These are phyloP conservation scores for Phtheirospermum japonicum DNA, from an alignment of 257 asterid species.

Conservation along the genomic window DNA sequence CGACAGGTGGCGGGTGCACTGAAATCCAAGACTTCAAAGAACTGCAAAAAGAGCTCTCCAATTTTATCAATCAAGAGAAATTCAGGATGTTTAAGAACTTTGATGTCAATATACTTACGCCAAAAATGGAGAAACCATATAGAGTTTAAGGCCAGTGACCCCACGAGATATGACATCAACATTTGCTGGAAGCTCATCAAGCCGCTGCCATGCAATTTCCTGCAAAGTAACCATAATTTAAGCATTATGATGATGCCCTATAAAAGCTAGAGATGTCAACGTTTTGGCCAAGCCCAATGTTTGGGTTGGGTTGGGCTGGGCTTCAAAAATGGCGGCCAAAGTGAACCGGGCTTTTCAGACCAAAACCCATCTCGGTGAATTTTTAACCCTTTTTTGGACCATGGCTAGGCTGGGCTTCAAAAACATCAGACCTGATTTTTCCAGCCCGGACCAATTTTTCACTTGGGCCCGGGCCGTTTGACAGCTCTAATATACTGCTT, in stretches of 20 bases:
- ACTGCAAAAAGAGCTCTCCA: slow-evolving; percentile 33
- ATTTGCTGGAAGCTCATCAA: slow-evolving; percentile 73
- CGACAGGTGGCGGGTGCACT: slow-evolving; percentile 53
- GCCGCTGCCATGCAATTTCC: slow-evolving; percentile 90
- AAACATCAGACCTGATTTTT: too few species aligned
- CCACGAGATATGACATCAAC: slow-evolving; percentile 79
- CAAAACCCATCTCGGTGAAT: too few species aligned
- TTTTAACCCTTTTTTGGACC: too few species aligned
- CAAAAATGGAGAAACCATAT: slow-evolving; percentile 85
- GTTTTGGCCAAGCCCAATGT: too few species aligned
- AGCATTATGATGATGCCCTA: not conserved
- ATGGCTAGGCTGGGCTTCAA: too few species aligned
- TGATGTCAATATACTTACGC: slow-evolving; percentile 43
- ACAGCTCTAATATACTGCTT: too few species aligned
- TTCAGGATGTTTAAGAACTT: not conserved
- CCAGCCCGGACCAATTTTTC: too few species aligned
- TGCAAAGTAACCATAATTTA: slow-evolving; percentile 26
- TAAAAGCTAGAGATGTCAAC: too few species aligned
- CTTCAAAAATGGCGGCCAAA: too few species aligned
- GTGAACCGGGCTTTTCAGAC: too few species aligned
- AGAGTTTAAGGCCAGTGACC: slow-evolving; percentile 72
- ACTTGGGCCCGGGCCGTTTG: too few species aligned
- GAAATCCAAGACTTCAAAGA: slow-evolving; percentile 72
- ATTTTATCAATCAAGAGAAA: slow-evolving; percentile 3
- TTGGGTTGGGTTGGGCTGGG: too few species aligned